Evolutionary conservation across 176 grass and related monocot genomes (phyloP).

Genomic region (Oryza australiensis): DNA sequence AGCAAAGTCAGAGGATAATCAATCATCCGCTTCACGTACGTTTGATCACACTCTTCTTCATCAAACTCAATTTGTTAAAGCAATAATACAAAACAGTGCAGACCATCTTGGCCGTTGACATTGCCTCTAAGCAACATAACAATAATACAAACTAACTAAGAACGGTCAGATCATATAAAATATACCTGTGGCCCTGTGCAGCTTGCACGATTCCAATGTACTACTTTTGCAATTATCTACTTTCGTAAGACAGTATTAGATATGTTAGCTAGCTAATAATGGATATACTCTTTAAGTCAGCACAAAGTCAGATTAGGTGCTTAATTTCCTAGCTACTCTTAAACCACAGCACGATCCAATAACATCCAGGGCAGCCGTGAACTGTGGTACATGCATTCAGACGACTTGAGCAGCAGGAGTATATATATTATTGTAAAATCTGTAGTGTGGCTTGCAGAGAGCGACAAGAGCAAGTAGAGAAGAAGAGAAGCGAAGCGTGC

Average conservation of each 20-base stretch:
- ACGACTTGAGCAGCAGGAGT: not conserved
- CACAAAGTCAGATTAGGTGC: not conserved
- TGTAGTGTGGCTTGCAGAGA: conserved; percentile 18
- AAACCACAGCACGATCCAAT: conserved; percentile 8
- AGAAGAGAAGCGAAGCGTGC: not conserved
- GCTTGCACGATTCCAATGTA: not conserved
- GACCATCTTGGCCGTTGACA: conserved; percentile 23
- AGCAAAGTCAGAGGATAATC: not conserved
- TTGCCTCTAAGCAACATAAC: not conserved
- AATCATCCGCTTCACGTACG: conserved; percentile 6
- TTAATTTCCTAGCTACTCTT: not conserved
- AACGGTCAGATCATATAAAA: conserved; percentile 33
- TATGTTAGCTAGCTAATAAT: not conserved
- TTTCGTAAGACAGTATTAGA: not conserved
- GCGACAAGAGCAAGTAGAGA: not conserved
- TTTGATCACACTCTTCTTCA: not conserved
- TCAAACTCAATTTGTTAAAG: not conserved
- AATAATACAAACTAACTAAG: not conserved
- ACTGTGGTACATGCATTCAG: not conserved
- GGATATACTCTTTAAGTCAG: not conserved
- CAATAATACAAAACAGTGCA: not conserved
- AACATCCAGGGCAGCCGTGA: not conserved
- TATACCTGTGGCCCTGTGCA: not conserved
- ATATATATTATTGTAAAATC: not conserved
- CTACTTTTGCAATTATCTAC: not conserved